These are phyloP conservation scores for Protostelium mycophagum DNA, from an alignment of 78 protist genomes.

Conservation along the genomic window DNA sequence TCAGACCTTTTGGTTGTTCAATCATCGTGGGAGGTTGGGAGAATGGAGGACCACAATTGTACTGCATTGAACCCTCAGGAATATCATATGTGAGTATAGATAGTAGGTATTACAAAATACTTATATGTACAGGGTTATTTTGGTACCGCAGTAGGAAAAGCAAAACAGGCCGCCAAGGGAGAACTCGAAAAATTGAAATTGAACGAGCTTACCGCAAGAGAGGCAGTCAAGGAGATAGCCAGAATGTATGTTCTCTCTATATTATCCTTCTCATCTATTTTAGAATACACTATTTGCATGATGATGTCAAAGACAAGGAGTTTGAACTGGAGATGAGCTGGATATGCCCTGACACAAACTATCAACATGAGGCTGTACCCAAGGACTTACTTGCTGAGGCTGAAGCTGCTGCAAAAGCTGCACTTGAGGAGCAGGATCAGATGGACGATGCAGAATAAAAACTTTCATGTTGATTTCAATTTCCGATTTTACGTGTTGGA, in stretches of 20 bases:
- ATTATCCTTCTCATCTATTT: background rate
- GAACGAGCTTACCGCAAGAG: slow-evolving; percentile 63
- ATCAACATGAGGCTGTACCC: slow-evolving; percentile 48
- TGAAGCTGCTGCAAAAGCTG: slow-evolving; percentile 43
- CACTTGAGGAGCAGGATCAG: slow-evolving; percentile 30
- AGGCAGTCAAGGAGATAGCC: slow-evolving; percentile 88
- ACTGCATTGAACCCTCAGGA: slow-evolving; percentile 94
- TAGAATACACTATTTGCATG: slow-evolving; percentile 87
- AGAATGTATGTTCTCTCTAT: slow-evolving; percentile 37
- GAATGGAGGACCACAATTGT: slow-evolving; percentile 85
- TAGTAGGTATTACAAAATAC: background rate
- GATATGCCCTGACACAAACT: slow-evolving; percentile 73
- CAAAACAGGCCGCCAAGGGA: slow-evolving; percentile 87
- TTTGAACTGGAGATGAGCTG: slow-evolving; percentile 93
- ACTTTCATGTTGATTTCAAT: no score
- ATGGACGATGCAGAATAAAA: background rate
- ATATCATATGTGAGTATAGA: slow-evolving; percentile 14
- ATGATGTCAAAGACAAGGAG: slow-evolving; percentile 92
- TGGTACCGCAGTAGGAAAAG: slow-evolving; percentile 89
- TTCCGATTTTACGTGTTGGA: no score
- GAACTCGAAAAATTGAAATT: slow-evolving; percentile 91
- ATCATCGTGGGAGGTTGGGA: slow-evolving; percentile 75
- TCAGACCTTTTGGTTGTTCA: slow-evolving; percentile 96
- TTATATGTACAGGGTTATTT: slow-evolving; percentile 51
- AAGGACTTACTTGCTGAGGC: slow-evolving; percentile 34